Base-by-base conservation (phyloP, 257 asterid species). In the Verbascum thapsus region DNA sequence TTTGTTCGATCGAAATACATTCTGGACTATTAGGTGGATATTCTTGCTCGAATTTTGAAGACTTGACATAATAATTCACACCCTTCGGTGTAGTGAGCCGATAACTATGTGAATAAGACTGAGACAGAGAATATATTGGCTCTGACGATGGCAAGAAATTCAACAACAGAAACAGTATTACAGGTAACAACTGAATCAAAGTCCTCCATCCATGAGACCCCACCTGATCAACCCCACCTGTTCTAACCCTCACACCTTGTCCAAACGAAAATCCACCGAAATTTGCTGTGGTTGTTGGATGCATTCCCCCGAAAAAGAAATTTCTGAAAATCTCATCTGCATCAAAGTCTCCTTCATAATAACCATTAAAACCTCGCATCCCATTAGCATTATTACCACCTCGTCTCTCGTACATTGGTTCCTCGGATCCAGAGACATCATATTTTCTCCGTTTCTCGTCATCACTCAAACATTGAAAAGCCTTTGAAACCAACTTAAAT, bases 251-350 rank as follows among this genome's bases (percentile, higher is more conserved):
- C 10, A 92, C 87, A 12, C 96, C 89, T 0, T 87, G 83, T 10
- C 99, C 95, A 61, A 92, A 92, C 23, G 85, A 63, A 61, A 92
- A 92, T 7, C 95, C 96, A 13, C 86, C 63, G 61, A 86, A 86
- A 78, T 84, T 85, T 5, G 70, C 89, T 0, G 89, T 81, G 4
- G 91, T 71, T 1, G 79, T 88, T 1, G 86, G 92, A 75, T 86
- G 72, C 98, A 82, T 86, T 37, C 99, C 97, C 35, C 97, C 97
- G 23, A 78, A 89, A 66, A 89, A 92, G 88, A 92, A 92, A 73
- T 92, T 87, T 62, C 96, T 83, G 67, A 92, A 92, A 41, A 92
- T 89, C 86, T 92, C 99, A 3, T 92, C 97, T 0, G 99, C 95
- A 56, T 92, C 96, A 38, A 92, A 19, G 0, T 88, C 95, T 3